These are phyloP conservation scores for Yamadazyma atlantica DNA, from an alignment of 1,139 yeast species.

Conservation along the genomic window DNA sequence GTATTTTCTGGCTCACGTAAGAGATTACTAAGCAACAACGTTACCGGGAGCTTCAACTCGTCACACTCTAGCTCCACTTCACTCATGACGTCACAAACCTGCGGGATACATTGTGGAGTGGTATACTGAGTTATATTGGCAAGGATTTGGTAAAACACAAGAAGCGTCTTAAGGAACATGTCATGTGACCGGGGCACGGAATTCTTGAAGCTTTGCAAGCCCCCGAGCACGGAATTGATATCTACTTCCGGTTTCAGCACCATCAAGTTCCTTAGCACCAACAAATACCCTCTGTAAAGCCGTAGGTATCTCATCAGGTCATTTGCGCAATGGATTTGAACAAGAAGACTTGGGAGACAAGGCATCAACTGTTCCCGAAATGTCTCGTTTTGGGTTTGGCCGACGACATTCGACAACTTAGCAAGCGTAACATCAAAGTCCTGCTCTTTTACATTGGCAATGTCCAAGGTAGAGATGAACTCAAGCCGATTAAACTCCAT, in stretches of 20 bases:
- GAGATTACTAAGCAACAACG: not conserved
- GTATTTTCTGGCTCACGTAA: conserved; percentile 10
- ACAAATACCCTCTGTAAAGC: conserved; percentile 20
- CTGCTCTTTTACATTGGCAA: too few species aligned
- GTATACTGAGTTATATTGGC: conserved; percentile 20
- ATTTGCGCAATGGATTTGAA: too few species aligned
- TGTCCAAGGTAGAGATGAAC: too few species aligned
- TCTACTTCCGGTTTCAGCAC: conserved; percentile 5
- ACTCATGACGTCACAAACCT: conserved; percentile 5
- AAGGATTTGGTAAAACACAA: conserved; percentile 21
- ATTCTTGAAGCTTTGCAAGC: conserved; percentile 11
- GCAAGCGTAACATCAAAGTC: too few species aligned
- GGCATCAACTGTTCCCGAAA: too few species aligned
- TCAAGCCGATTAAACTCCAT: too few species aligned
- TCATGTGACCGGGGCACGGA: conserved; percentile 7
- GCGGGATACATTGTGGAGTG: conserved; percentile 3
- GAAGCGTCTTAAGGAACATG: conserved; percentile 15
- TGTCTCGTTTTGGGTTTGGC: too few species aligned
- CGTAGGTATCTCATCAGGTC: conserved; percentile 13
- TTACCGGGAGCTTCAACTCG: conserved; percentile 10
- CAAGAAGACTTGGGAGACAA: too few species aligned
- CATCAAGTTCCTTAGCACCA: conserved; percentile 20
- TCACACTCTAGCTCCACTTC: conserved; percentile 7
- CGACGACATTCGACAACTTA: too few species aligned
- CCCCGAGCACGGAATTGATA: conserved; percentile 4